These are phyloP conservation scores for Vinca minor DNA, from an alignment of 257 asterid genomes.

Conservation along the genomic window DNA sequence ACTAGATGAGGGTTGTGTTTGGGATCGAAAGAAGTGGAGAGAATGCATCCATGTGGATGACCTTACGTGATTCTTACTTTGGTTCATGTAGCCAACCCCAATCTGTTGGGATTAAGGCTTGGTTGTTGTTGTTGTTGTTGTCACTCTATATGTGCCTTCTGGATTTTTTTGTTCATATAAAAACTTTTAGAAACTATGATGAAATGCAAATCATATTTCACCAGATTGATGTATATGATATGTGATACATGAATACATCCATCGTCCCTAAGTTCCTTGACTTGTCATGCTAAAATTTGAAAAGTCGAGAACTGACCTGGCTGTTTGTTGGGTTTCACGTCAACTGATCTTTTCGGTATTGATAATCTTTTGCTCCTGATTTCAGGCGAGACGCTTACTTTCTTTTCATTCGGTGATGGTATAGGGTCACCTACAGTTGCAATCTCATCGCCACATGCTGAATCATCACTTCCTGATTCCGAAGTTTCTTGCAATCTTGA, in stretches of 20 bases:
- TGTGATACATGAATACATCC: background rate
- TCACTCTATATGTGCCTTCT: background rate
- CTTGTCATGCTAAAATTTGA: background rate
- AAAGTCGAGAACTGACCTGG: slow-evolving; percentile 35
- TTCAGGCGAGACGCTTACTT: slow-evolving; percentile 34
- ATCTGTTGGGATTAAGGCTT: too few relatives aligned
- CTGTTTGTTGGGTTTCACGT: slow-evolving; percentile 35
- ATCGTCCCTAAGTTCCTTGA: background rate
- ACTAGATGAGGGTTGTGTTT: too few relatives aligned
- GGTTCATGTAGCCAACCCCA: too few relatives aligned
- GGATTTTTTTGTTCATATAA: background rate
- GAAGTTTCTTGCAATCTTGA: slow-evolving; percentile 36
- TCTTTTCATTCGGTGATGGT: slow-evolving; percentile 40
- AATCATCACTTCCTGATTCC: slow-evolving; percentile 76
- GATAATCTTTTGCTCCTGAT: slow-evolving; percentile 29
- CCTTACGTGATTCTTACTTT: too few relatives aligned
- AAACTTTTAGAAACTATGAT: background rate
- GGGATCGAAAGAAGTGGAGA: too few relatives aligned
- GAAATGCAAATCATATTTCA: background rate
- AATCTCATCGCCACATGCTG: slow-evolving; percentile 48
- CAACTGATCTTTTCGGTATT: slow-evolving; percentile 35
- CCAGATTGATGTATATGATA: background rate
- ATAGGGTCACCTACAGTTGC: slow-evolving; percentile 35
- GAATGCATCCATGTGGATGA: too few relatives aligned
- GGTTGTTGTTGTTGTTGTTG: too few relatives aligned